Percentiles rank a stretch among this genome's conserved stretches.
These are phyloP conservation scores for Leishmania braziliensis DNA, from an alignment of 208 protist species.

Conservation along the genomic window DNA sequence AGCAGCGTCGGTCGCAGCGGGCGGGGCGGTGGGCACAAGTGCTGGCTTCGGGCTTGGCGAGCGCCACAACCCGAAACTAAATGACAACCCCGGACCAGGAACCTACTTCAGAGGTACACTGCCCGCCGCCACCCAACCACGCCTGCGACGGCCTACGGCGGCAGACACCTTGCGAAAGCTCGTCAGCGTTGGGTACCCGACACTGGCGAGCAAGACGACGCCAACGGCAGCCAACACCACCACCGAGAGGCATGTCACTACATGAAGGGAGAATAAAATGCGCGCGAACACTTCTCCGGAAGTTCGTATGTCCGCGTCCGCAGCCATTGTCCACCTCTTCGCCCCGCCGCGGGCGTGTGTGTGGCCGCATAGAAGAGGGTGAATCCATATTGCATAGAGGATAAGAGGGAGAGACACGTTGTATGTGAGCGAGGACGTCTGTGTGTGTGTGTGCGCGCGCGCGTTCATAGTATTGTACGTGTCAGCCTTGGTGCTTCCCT, in stretches of 20 bases:
- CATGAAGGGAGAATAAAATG: not conserved
- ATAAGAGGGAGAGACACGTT: not conserved
- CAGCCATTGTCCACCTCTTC: not conserved
- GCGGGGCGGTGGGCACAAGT: not conserved
- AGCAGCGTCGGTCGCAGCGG: not conserved
- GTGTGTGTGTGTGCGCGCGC: not conserved
- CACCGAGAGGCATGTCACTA: not conserved
- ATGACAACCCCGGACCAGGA: conserved; percentile 23
- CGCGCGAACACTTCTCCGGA: not conserved
- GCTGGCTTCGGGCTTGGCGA: conserved; percentile 11
- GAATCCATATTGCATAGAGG: not conserved
- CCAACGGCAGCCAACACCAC: not conserved
- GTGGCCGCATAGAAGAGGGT: not conserved
- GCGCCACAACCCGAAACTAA: conserved; percentile 4
- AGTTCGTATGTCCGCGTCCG: not conserved
- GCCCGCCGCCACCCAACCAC: not conserved
- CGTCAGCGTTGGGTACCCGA: conserved; percentile 36
- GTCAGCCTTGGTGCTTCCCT: not conserved
- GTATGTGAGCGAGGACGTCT: not conserved
- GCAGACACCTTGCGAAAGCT: conserved; percentile 35
- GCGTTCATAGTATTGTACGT: not conserved
- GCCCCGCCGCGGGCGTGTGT: not conserved
- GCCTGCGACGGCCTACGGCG: conserved; percentile 13
- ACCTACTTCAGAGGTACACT: conserved; percentile 16
- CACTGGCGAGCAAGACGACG: conserved; percentile 1